These are phyloP conservation scores for Fusarium hainanense DNA, from an alignment of 2,329 filamentous ascomycete species.

Conservation along the genomic window DNA sequence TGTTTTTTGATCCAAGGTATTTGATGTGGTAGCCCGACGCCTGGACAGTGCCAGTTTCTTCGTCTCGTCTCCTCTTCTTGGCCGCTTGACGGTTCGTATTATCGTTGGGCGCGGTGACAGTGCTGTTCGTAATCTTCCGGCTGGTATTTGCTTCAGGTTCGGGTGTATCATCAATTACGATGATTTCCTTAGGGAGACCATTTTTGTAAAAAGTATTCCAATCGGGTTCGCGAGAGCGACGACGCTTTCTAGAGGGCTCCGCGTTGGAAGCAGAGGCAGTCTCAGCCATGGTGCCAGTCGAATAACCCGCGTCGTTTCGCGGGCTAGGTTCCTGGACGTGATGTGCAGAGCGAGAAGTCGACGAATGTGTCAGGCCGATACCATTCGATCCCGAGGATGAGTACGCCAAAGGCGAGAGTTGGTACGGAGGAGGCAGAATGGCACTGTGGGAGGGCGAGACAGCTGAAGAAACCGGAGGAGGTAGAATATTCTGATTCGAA, in stretches of 20 bases:
- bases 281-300: constrained; percentile 44
- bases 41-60: constrained; percentile 58
- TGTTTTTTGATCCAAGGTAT: constrained; percentile 75
- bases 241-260: constrained; percentile 60
- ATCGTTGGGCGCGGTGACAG: constrained; percentile 47
- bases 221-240: constrained; percentile 73
- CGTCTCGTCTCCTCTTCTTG: constrained; percentile 80
- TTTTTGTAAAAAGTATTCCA: constrained; percentile 87
- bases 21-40: constrained; percentile 80
- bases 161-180: constrained; percentile 83
- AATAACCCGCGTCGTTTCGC: constrained; percentile 44
- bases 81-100: constrained; percentile 60
- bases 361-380: constrained; percentile 47
- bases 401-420: constrained; percentile 48
- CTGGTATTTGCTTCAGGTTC: constrained; percentile 61
- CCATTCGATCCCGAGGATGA: constrained; percentile 49
- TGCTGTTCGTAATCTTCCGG: constrained; percentile 53
- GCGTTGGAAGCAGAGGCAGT: constrained; percentile 45
- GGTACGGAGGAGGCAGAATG: constrained; percentile 45
- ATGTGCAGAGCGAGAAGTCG: constrained; percentile 46
- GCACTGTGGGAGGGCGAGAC: constrained; percentile 43
- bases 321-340: constrained; percentile 48
- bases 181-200: constrained; percentile 84
- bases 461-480: constrained; percentile 47
- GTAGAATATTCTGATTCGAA: constrained; percentile 44